Percentiles rank a stretch among this genome's conserved stretches.
Evolutionary conservation across 2,329 filamentous ascomycete genomes (phyloP).

Genomic region (Exophiala alcalophila): DNA sequence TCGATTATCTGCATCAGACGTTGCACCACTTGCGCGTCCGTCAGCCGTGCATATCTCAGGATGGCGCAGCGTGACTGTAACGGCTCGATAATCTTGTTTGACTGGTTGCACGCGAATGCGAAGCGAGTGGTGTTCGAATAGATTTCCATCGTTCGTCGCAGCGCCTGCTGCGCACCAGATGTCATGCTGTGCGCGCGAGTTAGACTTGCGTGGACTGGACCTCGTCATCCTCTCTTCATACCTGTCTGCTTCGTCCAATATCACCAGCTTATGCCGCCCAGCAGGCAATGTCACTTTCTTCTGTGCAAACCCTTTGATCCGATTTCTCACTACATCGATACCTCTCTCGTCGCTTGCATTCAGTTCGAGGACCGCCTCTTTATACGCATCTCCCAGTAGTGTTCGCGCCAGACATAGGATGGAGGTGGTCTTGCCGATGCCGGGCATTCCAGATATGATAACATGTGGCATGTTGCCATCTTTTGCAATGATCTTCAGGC

Average conservation of each 20-base stretch:
- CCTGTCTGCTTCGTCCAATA: conserved; percentile 95
- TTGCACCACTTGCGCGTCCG: conserved; percentile 88
- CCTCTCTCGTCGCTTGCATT: conserved; percentile 96
- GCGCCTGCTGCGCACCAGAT: conserved; percentile 88
- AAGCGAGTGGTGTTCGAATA: conserved; percentile 96
- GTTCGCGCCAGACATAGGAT: conserved; percentile 90
- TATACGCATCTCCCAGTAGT: conserved; percentile 87
- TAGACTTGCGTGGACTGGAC: conserved; percentile 10
- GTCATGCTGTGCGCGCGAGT: conserved; percentile 69
- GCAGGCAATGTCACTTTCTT: conserved; percentile 95
- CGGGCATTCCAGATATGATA: conserved; percentile 99
- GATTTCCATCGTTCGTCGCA: conserved; percentile 96
- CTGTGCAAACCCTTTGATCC: conserved; percentile 97
- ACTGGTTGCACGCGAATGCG: conserved; percentile 97
- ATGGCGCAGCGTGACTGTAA: conserved; percentile 95
- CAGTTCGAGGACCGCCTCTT: conserved; percentile 92
- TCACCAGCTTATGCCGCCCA: conserved; percentile 92
- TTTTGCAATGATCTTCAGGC: conserved; percentile 95
- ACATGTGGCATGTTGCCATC: conserved; percentile 99
- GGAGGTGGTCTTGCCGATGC: conserved; percentile 97
- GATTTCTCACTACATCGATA: conserved; percentile 94
- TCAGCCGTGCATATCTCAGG: conserved; percentile 85
- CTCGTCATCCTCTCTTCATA: conserved; percentile 30
- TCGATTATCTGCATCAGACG: conserved; percentile 88
- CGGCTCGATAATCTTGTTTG: conserved; percentile 99